phyloP scores from a whole-genome alignment of 768 basidiomycete genomes.

The Pholiota conissans region DNA sequence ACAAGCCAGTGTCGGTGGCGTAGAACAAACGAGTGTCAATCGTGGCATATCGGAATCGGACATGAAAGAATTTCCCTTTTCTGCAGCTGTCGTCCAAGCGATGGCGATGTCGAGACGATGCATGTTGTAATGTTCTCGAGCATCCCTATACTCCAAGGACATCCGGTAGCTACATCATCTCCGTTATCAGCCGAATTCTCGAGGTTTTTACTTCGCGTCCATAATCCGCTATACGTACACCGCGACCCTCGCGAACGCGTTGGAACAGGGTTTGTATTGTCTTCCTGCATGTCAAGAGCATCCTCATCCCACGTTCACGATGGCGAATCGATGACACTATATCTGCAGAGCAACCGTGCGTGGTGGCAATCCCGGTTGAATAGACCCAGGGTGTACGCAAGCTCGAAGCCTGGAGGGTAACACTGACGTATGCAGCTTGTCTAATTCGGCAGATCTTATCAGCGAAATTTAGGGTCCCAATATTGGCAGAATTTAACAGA shows the following conservation, averaged over 20 bases:
- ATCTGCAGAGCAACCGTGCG: constrained; percentile 52
- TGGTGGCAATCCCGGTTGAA: constrained; percentile 53
- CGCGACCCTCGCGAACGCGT: constrained; percentile 54
- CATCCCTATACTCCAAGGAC: constrained; percentile 1
- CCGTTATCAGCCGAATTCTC: constrained; percentile 20
- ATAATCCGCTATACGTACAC: constrained; percentile 48
- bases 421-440: neutral
- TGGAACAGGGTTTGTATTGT: constrained; percentile 48
- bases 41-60: neutral
- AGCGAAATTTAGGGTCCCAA: constrained; percentile 1
- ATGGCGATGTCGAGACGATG: neutral
- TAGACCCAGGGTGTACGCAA: constrained; percentile 56
- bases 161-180: constrained; percentile 5
- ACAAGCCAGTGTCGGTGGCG: neutral
- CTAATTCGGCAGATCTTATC: neutral
- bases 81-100: neutral
- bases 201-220: constrained; percentile 54
- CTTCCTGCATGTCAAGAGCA: constrained; percentile 47
- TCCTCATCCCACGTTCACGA: constrained; percentile 46
- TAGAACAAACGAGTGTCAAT: neutral
- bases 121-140: neutral
- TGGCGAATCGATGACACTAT: constrained; percentile 58
- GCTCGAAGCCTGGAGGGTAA: neutral
- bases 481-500: neutral
- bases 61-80: neutral